These are phyloP conservation scores for Lasiodiplodia theobromae DNA, from an alignment of 2,329 filamentous ascomycete genomes.

Conservation along the genomic window DNA sequence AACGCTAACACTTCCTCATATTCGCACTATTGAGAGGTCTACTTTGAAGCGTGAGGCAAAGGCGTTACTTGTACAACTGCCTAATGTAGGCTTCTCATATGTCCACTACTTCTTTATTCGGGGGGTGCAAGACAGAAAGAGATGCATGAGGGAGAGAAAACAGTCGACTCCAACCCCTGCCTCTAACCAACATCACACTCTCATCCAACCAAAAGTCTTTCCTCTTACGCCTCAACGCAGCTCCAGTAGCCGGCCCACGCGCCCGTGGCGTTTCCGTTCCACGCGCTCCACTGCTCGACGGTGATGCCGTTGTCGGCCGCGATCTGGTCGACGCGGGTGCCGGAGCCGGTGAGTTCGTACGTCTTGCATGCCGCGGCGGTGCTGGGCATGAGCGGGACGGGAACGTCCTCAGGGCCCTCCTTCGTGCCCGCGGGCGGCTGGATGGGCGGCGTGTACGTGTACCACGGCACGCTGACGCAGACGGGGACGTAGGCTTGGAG, in stretches of 20 bases:
- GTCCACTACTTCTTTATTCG: too few relatives aligned
- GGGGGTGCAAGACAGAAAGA: not conserved
- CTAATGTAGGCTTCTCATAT: too few relatives aligned
- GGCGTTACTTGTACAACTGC: too few relatives aligned
- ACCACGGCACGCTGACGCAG: slow-evolving; percentile 40
- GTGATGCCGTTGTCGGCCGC: slow-evolving; percentile 37
- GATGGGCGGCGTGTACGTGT: slow-evolving; percentile 36
- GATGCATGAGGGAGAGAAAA: not conserved
- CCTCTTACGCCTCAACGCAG: slow-evolving; percentile 27
- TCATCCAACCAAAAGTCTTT: not conserved
- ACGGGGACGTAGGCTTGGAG: slow-evolving; percentile 44
- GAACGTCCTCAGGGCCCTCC: slow-evolving; percentile 30
- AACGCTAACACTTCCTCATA: not conserved
- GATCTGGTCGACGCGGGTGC: slow-evolving; percentile 22
- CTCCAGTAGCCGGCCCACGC: slow-evolving; percentile 28
- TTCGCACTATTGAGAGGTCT: too few relatives aligned
- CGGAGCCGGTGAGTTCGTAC: slow-evolving; percentile 37
- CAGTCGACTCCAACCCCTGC: not conserved
- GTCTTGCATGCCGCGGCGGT: slow-evolving; percentile 40
- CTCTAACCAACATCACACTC: too few relatives aligned
- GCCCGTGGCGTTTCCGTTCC: slow-evolving; percentile 27
- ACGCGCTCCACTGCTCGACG: slow-evolving; percentile 16
- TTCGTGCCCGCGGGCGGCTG: slow-evolving; percentile 34
- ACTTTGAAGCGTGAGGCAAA: too few relatives aligned
- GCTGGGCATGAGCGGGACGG: slow-evolving; percentile 42